A percentile compares a stretch with the other conserved stretches of the same genome.
Evolutionary conservation across 805 yeast genomes (phyloP).

Genomic region (Citeromyces nyonsensis): DNA sequence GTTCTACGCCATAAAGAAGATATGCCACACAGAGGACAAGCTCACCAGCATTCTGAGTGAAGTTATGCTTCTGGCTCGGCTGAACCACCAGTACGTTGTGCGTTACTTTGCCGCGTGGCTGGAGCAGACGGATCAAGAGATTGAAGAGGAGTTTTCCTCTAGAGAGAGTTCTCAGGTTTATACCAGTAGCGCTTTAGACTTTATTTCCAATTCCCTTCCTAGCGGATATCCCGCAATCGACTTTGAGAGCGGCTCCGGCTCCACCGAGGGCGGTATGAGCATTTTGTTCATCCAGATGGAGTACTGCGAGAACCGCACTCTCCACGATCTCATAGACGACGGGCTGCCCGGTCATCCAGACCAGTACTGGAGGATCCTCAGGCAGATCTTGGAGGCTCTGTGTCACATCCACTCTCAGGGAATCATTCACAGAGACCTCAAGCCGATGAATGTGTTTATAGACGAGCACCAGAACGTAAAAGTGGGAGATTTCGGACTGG

Average conservation of each 20-base stretch:
- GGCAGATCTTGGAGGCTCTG: slow-evolving; percentile 82
- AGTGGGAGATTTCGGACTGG: slow-evolving; percentile 95
- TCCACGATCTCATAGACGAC: slow-evolving; percentile 67
- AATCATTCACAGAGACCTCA: slow-evolving; percentile 86
- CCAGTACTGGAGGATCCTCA: slow-evolving; percentile 80
- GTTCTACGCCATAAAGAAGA: slow-evolving; percentile 86
- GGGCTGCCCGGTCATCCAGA: slow-evolving; percentile 56
- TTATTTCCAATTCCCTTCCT: slow-evolving; percentile 46
- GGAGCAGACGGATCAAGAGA: slow-evolving; percentile 19
- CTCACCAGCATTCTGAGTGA: slow-evolving; percentile 76
- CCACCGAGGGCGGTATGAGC: slow-evolving; percentile 25
- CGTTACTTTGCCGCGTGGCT: slow-evolving; percentile 97
- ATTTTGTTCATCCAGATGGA: slow-evolving; percentile 96
- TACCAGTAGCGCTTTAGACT: slow-evolving; percentile 35
- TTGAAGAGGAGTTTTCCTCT: background rate
- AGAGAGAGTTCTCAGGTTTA: slow-evolving; percentile 6
- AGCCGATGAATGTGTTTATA: slow-evolving; percentile 91
- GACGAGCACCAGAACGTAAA: slow-evolving; percentile 82
- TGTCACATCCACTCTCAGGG: slow-evolving; percentile 88
- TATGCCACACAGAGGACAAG: slow-evolving; percentile 68
- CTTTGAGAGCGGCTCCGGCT: slow-evolving; percentile 18
- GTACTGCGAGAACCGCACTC: slow-evolving; percentile 89
- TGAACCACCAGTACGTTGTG: slow-evolving; percentile 92
- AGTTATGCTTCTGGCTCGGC: slow-evolving; percentile 79
- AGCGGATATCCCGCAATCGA: slow-evolving; percentile 36